Evolutionary conservation across 225 moss, liverwort and hornwort genomes (phyloP).

Genomic region (Polytrichum commune): DNA sequence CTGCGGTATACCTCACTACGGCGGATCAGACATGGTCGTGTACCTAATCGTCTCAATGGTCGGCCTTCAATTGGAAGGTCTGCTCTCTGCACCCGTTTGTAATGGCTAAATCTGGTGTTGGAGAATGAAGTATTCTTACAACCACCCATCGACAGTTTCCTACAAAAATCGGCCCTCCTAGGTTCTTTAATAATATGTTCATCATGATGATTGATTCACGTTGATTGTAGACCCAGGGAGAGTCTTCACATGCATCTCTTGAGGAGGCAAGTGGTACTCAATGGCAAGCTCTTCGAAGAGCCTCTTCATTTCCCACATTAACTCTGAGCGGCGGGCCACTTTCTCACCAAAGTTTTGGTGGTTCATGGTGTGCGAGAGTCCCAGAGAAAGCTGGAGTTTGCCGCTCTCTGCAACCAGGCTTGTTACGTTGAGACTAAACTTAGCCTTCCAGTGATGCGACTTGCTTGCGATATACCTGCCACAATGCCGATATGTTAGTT

Average conservation of each 20-base stretch:
- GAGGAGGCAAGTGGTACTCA: constrained; percentile 61
- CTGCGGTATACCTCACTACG: too few species aligned
- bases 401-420: constrained; percentile 64
- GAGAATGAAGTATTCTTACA: too few species aligned
- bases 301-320: constrained; percentile 60
- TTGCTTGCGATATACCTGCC: constrained; percentile 71
- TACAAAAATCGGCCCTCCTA: too few species aligned
- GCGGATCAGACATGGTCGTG: too few species aligned
- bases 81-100: too few species aligned
- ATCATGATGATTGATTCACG: too few species aligned
- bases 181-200: too few species aligned
- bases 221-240: constrained; percentile 41
- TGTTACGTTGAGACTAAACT: constrained; percentile 38
- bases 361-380: constrained; percentile 80
- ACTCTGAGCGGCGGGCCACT: constrained; percentile 53
- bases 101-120: too few species aligned
- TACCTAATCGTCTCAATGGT: too few species aligned
- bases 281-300: constrained; percentile 58
- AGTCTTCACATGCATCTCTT: constrained; percentile 58
- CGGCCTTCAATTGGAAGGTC: too few species aligned
- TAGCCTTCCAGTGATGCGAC: constrained; percentile 65
- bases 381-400: constrained; percentile 59
- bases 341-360: constrained; percentile 83
- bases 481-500: not conserved
- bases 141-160: too few species aligned